Percentiles rank a stretch among this genome's conserved stretches.
Conservation (phyloP, 768 basidiomycete species). For the Collybia sp. region DNA sequence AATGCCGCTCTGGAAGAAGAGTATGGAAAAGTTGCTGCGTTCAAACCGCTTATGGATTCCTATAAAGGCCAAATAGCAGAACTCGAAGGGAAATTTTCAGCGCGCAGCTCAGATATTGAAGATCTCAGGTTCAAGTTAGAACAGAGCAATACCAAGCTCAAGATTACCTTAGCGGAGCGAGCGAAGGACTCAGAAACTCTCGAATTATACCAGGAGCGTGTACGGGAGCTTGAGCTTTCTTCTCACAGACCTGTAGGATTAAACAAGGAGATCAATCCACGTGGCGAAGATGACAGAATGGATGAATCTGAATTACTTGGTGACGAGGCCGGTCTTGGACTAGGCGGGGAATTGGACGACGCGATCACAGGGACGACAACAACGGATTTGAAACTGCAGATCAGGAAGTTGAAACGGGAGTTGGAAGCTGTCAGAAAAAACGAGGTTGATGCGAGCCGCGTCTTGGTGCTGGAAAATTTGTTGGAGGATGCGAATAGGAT, state of each 20-base stretch:
- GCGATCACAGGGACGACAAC: constrained; percentile 80
- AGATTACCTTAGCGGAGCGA: constrained; percentile 64
- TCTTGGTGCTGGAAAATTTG: constrained; percentile 87
- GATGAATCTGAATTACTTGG: constrained; percentile 28
- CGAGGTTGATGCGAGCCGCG: constrained; percentile 68
- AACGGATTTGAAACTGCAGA: constrained; percentile 88
- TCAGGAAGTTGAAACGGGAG: constrained; percentile 78
- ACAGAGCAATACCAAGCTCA: constrained; percentile 64
- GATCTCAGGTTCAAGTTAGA: constrained; percentile 73
- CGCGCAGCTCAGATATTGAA: constrained; percentile 68
- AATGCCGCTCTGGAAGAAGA: constrained; percentile 93
- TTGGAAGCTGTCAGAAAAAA: constrained; percentile 70
- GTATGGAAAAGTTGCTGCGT: constrained; percentile 78
- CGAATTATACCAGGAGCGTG: constrained; percentile 86
- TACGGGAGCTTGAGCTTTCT: constrained; percentile 79
- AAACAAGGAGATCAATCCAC: constrained; percentile 16
- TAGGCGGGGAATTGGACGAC: constrained; percentile 85
- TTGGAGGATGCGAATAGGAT: constrained; percentile 88
- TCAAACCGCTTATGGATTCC: constrained; percentile 87
- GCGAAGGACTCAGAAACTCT: constrained; percentile 79
- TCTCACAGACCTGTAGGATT: constrained; percentile 42
- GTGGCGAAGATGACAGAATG: constrained; percentile 10
- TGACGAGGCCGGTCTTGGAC: constrained; percentile 42
- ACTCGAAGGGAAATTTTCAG: constrained; percentile 67
- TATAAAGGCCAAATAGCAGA: constrained; percentile 86